These are phyloP conservation scores for Arthrobotrys musiformis DNA, from an alignment of 2,329 filamentous ascomycete species.

Conservation along the genomic window DNA sequence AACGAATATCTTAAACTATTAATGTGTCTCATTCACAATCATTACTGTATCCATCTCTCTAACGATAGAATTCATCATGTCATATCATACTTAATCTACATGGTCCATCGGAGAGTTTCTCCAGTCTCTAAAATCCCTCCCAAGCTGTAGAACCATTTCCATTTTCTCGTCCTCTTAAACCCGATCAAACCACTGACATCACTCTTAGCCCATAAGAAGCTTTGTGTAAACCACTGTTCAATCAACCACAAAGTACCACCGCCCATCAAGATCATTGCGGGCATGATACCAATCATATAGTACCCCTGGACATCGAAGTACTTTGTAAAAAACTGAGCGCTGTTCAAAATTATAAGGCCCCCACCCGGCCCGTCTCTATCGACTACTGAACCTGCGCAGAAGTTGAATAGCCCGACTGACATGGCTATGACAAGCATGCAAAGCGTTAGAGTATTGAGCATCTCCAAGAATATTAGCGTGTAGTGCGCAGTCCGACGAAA, in stretches of 20 bases:
- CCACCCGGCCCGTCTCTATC: constrained; percentile 61
- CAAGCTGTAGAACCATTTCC: constrained; percentile 48
- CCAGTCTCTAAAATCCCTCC: constrained; percentile 39
- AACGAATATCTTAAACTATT: background rate
- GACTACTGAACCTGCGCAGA: constrained; percentile 63
- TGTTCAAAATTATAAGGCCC: constrained; percentile 64
- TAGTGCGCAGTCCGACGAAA: constrained; percentile 28
- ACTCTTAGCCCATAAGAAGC: constrained; percentile 55
- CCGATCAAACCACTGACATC: constrained; percentile 44
- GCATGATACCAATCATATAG: constrained; percentile 57
- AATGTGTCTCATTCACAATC: constrained; percentile 12
- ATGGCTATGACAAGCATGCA: constrained; percentile 63
- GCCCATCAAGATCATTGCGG: constrained; percentile 51
- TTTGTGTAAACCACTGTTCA: constrained; percentile 57
- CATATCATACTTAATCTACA: constrained; percentile 16
- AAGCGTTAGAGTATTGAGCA: constrained; percentile 63
- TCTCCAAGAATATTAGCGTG: constrained; percentile 59
- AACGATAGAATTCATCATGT: background rate
- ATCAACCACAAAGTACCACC: constrained; percentile 38
- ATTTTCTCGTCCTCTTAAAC: constrained; percentile 47
- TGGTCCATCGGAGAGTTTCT: constrained; percentile 34
- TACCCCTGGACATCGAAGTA: constrained; percentile 54
- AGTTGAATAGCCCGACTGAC: constrained; percentile 64
- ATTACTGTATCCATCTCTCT: background rate
- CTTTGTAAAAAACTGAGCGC: constrained; percentile 60